Percentiles rank a stretch among this genome's conserved stretches.
These are phyloP conservation scores for Pichia sp. DNA, from an alignment of 1,139 yeast species.

Conservation along the genomic window DNA sequence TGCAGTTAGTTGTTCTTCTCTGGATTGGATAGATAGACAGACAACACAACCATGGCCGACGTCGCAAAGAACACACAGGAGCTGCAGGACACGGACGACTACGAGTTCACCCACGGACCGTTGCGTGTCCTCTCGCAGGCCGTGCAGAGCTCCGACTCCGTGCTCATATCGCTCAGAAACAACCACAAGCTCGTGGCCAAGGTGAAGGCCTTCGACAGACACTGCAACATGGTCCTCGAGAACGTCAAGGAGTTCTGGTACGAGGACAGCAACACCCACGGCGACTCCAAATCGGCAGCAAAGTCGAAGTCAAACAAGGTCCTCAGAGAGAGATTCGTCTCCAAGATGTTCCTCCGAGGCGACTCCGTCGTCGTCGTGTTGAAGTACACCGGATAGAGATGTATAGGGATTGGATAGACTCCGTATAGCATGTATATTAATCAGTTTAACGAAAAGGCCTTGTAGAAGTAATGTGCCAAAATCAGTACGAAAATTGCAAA, in stretches of 20 bases:
- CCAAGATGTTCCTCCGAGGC: constrained; percentile 91
- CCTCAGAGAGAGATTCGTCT: constrained; percentile 79
- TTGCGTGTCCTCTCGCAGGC: constrained; percentile 82
- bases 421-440: no score
- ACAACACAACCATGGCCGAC: no score
- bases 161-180: constrained; percentile 87
- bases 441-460: no score
- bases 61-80: constrained; percentile 37
- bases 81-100: constrained; percentile 80
- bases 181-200: constrained; percentile 89
- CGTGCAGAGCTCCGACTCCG: constrained; percentile 59
- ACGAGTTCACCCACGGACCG: constrained; percentile 90
- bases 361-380: constrained; percentile 89
- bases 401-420: no score
- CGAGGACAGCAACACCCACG: constrained; percentile 20
- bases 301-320: constrained; percentile 52
- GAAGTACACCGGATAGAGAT: constrained; percentile 34
- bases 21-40: no score
- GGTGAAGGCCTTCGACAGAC: constrained; percentile 95
- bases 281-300: constrained; percentile 2
- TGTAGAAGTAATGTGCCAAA: no score
- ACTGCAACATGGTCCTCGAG: constrained; percentile 88
- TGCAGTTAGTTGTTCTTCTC: no score
- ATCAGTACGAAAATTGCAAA: no score
- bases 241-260: constrained; percentile 74